A percentile compares a stretch with the other conserved stretches of the same genome.
phyloP scores from a whole-genome alignment of 2,329 filamentous ascomycete genomes.

The Penicillium digitatum region DNA sequence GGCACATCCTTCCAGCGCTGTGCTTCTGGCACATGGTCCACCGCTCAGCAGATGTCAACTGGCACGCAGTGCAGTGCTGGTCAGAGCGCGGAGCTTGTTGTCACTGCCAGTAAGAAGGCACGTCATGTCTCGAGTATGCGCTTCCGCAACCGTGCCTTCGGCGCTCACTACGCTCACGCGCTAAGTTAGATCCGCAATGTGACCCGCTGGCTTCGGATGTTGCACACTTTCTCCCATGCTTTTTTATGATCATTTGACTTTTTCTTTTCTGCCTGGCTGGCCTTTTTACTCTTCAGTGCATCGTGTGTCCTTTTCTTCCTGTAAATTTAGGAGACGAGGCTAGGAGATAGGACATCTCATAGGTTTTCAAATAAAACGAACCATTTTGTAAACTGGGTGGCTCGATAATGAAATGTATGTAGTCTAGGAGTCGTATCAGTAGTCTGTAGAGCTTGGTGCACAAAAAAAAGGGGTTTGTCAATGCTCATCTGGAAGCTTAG shows the following conservation, averaged over 20 bases:
- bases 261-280: conserved; percentile 6
- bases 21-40: conserved; percentile 56
- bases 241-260: background rate
- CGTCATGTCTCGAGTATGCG: conserved; percentile 28
- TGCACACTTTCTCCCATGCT: background rate
- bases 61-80: conserved; percentile 53
- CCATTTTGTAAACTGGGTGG: background rate
- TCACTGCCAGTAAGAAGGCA: conserved; percentile 25
- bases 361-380: background rate
- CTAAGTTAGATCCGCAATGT: conserved; percentile 22
- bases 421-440: background rate
- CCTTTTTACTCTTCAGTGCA: conserved; percentile 7
- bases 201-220: conserved; percentile 20
- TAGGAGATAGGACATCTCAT: conserved; percentile 7
- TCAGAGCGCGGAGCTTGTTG: conserved; percentile 23
- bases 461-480: background rate
- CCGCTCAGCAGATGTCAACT: conserved; percentile 47
- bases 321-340: conserved; percentile 18
- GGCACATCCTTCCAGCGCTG: conserved; percentile 60
- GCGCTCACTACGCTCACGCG: conserved; percentile 15
- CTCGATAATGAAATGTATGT: background rate
- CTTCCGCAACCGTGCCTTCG: conserved; percentile 26
- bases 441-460: background rate
- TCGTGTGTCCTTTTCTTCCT: conserved; percentile 12
- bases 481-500: background rate